Evolutionary conservation across 371 early-diverging fungal genomes (phyloP), one percentile per base, ranked within the genome.

Genomic region (Blastocladiella emersonii): DNA sequence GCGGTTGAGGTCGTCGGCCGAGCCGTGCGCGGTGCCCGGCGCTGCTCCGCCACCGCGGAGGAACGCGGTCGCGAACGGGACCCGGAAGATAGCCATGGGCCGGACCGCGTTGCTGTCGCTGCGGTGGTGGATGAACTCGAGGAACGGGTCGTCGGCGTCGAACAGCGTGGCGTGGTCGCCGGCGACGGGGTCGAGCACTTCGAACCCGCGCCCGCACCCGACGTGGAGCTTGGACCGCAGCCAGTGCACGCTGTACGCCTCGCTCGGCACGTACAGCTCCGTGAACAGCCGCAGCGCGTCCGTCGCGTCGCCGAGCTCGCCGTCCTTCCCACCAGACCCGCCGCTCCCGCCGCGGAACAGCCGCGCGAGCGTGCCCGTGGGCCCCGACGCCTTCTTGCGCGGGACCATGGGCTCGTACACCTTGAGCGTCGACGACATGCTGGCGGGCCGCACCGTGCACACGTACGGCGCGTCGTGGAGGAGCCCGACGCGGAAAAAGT

Each of bases 201-300:
- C 96, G 71, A 94, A 94, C 0, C 96, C 96, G 64, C 86, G 86
- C 27, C 53, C 53, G 34, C 93, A 92, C 15, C 91, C 92, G 12
- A 94, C 87, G 61, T 87, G 87, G 23, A 95, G 73, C 36, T 85
- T 88, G 34, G 88, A 84, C 36, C 84, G 84, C 66, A 93, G 67
- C 61, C 89, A 87, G 68, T 90, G 87, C 43, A 94, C 73, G 17
- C 87, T 85, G 32, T 77, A 78, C 6, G 88, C 80, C 69, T 89
- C 91, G 15, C 88, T 78, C 21, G 92, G 91, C 66, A 95, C 85
- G 69, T 93, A 95, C 66, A 92, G 91, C 70, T 91, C 90, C 78
- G 89, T 69, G 6, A 34, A 53, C 4, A 44, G 23, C 45, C 45
- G 12, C 45, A 44, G 17, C 45, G 45, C 39, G 5, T n/a, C 25